Conservation (phyloP, 2,329 filamentous ascomycete genomes). For the Colletotrichum higginsianum region DNA sequence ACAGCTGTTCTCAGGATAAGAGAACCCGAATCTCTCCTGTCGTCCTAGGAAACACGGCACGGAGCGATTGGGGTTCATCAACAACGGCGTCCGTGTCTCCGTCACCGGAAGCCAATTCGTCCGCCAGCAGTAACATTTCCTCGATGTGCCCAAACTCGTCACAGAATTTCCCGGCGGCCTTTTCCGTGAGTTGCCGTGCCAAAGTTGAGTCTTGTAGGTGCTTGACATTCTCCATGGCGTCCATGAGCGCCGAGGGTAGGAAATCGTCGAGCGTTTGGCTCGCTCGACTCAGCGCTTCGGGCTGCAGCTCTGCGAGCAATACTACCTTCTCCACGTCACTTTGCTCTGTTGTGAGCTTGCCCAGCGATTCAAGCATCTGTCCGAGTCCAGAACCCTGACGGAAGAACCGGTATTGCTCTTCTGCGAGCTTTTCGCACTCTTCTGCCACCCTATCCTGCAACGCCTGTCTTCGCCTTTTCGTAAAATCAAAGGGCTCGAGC, state of each 20-base stretch:
- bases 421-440: slow-evolving; percentile 71
- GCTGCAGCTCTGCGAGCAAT: slow-evolving; percentile 65
- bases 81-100: slow-evolving; percentile 44
- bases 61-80: slow-evolving; percentile 52
- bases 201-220: slow-evolving; percentile 80
- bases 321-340: slow-evolving; percentile 62
- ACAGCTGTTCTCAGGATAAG: slow-evolving; percentile 59
- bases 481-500: slow-evolving; percentile 76
- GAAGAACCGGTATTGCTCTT: slow-evolving; percentile 81
- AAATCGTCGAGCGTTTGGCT: slow-evolving; percentile 90
- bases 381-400: slow-evolving; percentile 81
- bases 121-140: slow-evolving; percentile 61
- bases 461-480: slow-evolving; percentile 66
- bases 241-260: slow-evolving; percentile 91
- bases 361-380: slow-evolving; percentile 72
- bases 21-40: slow-evolving; percentile 73
- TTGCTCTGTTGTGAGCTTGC: slow-evolving; percentile 50
- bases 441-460: slow-evolving; percentile 71
- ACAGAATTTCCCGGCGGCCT: slow-evolving; percentile 88
- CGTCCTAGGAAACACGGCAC: slow-evolving; percentile 70
- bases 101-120: slow-evolving; percentile 52
- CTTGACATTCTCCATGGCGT: slow-evolving; percentile 87
- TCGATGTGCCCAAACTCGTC: slow-evolving; percentile 81
- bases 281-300: slow-evolving; percentile 72
- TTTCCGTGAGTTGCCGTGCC: slow-evolving; percentile 83